Conservation (phyloP, 202 grass and related monocot species). For the Panicum hallii region DNA sequence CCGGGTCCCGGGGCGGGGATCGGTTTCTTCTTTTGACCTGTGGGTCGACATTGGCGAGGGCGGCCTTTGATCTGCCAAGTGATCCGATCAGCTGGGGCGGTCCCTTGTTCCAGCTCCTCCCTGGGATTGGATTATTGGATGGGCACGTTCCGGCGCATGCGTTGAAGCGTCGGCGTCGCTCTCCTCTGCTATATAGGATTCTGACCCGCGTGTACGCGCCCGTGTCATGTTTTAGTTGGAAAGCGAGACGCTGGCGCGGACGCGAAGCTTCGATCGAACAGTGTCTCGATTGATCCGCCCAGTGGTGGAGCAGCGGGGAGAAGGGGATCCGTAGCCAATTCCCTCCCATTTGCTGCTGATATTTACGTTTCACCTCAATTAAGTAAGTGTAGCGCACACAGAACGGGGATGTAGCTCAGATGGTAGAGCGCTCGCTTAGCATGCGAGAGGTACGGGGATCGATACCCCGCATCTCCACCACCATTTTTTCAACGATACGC, state of each 20-base stretch:
- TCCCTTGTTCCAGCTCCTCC: conserved; percentile 16
- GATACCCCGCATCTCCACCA: conserved; percentile 60
- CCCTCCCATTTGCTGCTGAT: not conserved
- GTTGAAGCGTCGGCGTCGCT: conserved; percentile 37
- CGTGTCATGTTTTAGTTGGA: conserved; percentile 13
- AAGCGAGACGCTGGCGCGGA: not conserved
- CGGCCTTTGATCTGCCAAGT: conserved; percentile 32
- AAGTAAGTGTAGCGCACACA: no score
- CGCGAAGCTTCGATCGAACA: not conserved
- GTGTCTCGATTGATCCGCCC: not conserved
- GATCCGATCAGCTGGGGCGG: not conserved
- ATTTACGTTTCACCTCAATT: no score
- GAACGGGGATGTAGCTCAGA: conserved; percentile 56
- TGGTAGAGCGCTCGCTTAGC: conserved; percentile 64
- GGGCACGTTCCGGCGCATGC: conserved; percentile 8
- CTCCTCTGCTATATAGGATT: not conserved
- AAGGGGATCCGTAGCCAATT: not conserved
- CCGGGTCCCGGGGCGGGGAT: not conserved
- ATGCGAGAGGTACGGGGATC: conserved; percentile 63
- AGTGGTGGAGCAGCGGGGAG: not conserved
- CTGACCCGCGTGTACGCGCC: not conserved
- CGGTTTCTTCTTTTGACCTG: not conserved
- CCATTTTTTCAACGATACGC: not conserved
- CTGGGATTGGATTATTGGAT: not conserved
- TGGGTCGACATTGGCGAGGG: not conserved